Base-by-base conservation (phyloP, 352 stramenopile genomes). In the Phytophthora citrophthora region DNA sequence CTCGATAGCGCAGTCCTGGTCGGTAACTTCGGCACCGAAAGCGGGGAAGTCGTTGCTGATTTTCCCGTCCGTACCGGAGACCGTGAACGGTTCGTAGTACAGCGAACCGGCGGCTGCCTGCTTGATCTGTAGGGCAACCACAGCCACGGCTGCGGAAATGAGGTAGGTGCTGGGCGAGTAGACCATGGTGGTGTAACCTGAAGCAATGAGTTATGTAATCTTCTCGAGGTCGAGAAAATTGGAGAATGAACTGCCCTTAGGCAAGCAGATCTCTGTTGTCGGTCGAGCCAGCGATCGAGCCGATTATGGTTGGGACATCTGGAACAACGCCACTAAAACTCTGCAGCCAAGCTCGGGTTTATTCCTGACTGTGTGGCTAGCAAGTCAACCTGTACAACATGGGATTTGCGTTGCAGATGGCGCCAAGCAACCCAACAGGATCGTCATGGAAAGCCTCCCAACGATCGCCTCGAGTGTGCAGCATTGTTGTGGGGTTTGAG, bases 51-150 rank as follows among this genome's bases (percentile, higher is more conserved):
- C 43, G 20, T 5, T 15, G 10, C 5, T 53, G 54, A 74, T 52
- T 36, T 67, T n/a, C 4, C 54, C 32, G 16, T 45, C 48, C 11
- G 55, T 62, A 20, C 24, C 43, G 20, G 50, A 41, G 2, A 40
- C 39, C 12, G 56, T 54, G 34, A 60, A 56, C 0, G 61, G 45
- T 8, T 32, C 56, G 26, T 60, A 75, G 48, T 61, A 65, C 7
- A 75, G 18, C 11, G 67, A 75, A 1, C 48, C 54, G 1, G 61
- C 62, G 4, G 40, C 7, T 0, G 56, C 31, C 9, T 61, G 56
- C 41, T 75, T 61, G 43, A 71, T 71, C 31, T 72, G 64, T 32
- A 64, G 12, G 5, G 57, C 64, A 15, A 72, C 46, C 6, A 44
- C 27, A 16, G 54, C 63, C 0, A 65, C 23, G 0, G 36, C 55